Evolutionary conservation across 306 rosid genomes (phyloP), one percentile per base, ranked within the genome.

Genomic region (Macrotyloma uniflorum): DNA sequence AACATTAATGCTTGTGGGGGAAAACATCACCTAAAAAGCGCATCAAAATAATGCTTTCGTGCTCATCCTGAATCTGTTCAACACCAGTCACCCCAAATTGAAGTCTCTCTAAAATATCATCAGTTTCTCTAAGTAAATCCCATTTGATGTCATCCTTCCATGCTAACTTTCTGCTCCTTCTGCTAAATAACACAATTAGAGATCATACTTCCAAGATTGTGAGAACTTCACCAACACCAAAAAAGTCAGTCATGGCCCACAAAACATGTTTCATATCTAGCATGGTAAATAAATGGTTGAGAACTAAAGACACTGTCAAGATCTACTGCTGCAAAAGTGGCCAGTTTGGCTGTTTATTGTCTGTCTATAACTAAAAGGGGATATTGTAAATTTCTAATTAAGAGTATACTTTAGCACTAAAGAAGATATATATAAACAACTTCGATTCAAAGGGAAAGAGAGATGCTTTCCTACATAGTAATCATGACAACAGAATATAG

Each of bases 291-390:
- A 32, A 54, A 78, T 54, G 69, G 69, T 20, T 40, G 36, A 51
- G 42, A 65, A 50, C 45, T 5, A 79, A 28, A 64, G 49, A 6
- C 33, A 12, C 10, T 64, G 26, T 75, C 40, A 47, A 26, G 53
- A 70, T 82, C 61, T 50, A 50, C 69, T 19, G 47, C 63, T 47
- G 23, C 42, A 75, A 75, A 75, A 81, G 67, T 4, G 47, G 38
- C 67, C 40, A 68, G 30, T 24, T 67, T 81, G 85, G 72, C 51
- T 24, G 43, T 49, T 82, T 61, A 28, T 76, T 81, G 72, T 58
- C 80, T 81, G 72, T 58, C 80, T 26, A 67, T 24, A 32, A 57
- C 57, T 35, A 26, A 59, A 68, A 67, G 59, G 14, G 46, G 13
- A n/a, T 22, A 75, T n/a, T 74, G 6, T 45, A 4, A 23, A 54